Base-by-base conservation (phyloP, 257 asterid genomes). In the Solanum gandarillasii region DNA sequence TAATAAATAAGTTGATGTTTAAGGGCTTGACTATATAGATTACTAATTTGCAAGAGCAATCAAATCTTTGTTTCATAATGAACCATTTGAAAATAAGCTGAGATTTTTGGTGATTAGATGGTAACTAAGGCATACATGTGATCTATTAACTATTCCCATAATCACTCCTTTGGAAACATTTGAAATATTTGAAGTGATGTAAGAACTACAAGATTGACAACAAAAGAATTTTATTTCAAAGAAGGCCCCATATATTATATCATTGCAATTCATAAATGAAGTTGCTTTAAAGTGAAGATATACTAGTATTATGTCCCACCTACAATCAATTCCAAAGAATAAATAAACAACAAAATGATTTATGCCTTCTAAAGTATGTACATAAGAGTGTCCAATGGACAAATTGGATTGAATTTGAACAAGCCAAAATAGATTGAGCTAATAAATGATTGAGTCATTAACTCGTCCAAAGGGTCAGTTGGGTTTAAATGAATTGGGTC, bases 211-310 rank as follows among this genome's bases (percentile, higher is more conserved):
- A 70, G 27, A 34, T 73, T 73, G 81, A 34, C 29, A 34, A 73
- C 5, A 76, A 83, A 67, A 46, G 7, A 8, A 32, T 52, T 29
- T 71, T 32, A 87, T 58, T 86, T 35, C 67, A 74, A 55, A 88
- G 87, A 85, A 31, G 94, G 92, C 60, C 93, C 94, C 92, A 74
- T 86, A 13, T 31, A 88, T 32, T 83, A 91, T 92, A 85, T 36
- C 87, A 93, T 93, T 94, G 85, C 92, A 67, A 85, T 25, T 85
- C 31, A 16, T 38, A 91, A 89, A 85, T 83, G 91, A 94, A 92
- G 95, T 62, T 91, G 88, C 92, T 94, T 93, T 93, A 90, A 82
- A 75, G 88, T 88, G 90, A 87, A 83, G 84, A 84, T 32, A 72
- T 74, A 78, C 0, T 65, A 34, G 60, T n/a, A 16, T 90, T 32